Evolutionary conservation across 306 rosid genomes (phyloP).

Genomic region (Argentina anserina): DNA sequence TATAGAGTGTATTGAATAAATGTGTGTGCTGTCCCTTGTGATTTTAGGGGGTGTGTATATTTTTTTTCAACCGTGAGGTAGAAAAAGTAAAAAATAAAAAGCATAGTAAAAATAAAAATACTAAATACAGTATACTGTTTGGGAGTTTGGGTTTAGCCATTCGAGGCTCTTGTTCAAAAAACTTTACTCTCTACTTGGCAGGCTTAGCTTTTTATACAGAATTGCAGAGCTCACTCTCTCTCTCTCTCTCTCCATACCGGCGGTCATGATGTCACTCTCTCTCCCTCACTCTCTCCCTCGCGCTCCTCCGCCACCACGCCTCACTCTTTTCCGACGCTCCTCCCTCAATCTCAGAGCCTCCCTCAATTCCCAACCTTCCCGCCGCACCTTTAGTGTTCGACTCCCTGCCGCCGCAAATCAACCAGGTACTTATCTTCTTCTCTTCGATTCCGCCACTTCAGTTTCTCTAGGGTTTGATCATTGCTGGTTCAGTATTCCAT

Average conservation of each 20-base stretch:
- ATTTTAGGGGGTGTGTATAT: too few relatives aligned
- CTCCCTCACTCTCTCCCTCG: slow-evolving; percentile 21
- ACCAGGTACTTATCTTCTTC: slow-evolving; percentile 5
- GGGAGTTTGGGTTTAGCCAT: too few relatives aligned
- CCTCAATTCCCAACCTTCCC: background rate
- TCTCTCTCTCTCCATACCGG: too few relatives aligned
- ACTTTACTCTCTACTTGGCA: background rate
- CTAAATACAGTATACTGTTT: too few relatives aligned
- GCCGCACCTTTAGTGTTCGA: background rate
- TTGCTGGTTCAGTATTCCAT: background rate
- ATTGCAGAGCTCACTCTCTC: background rate
- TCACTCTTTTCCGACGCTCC: slow-evolving; percentile 27
- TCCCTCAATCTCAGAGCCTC: slow-evolving; percentile 18
- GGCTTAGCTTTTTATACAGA: background rate
- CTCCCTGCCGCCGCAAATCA: background rate
- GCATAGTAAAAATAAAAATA: too few relatives aligned
- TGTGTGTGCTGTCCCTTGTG: too few relatives aligned
- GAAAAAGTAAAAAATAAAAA: too few relatives aligned
- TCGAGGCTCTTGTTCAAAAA: too few relatives aligned
- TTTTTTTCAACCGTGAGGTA: too few relatives aligned
- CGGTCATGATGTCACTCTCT: slow-evolving; percentile 24
- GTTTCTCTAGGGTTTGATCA: background rate
- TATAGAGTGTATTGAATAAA: too few relatives aligned
- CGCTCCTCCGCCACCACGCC: background rate
- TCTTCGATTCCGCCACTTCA: background rate